These are phyloP conservation scores for Fragilariopsis cylindrus DNA, from an alignment of 108 stramenopile species.

Conservation along the genomic window DNA sequence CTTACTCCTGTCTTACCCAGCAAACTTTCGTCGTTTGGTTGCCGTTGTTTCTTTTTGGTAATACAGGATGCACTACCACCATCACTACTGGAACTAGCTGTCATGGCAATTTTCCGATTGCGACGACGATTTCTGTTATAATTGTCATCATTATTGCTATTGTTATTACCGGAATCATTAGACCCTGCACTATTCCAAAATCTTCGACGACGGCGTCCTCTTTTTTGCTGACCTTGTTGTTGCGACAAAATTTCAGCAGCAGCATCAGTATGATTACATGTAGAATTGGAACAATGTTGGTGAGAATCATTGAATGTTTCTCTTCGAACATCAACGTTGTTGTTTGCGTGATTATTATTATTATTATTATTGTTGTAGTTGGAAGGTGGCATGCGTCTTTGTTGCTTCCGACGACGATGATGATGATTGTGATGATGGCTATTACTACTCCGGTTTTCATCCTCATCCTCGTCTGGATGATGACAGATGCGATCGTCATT, in stretches of 20 bases:
- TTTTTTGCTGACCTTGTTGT: slow-evolving; percentile 15
- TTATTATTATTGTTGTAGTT: neutral
- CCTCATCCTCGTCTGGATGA: too few species aligned
- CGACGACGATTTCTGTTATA: slow-evolving; percentile 18
- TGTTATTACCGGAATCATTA: slow-evolving; percentile 10
- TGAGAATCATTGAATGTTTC: neutral
- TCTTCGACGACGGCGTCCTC: slow-evolving; percentile 31
- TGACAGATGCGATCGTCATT: too few species aligned
- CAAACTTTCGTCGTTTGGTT: slow-evolving; percentile 52
- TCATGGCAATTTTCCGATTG: slow-evolving; percentile 24
- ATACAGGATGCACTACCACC: slow-evolving; percentile 28
- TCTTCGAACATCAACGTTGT: slow-evolving; percentile 8
- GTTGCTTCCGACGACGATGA: slow-evolving; percentile 32
- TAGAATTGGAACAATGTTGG: slow-evolving; percentile 37
- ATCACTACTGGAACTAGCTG: slow-evolving; percentile 26
- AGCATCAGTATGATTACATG: slow-evolving; percentile 31
- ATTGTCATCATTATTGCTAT: slow-evolving; percentile 13
- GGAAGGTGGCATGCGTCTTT: slow-evolving; percentile 27
- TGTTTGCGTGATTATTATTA: slow-evolving; percentile 21
- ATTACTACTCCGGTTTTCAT: too few species aligned
- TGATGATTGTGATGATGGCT: neutral
- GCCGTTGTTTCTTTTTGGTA: slow-evolving; percentile 54
- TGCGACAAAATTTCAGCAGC: slow-evolving; percentile 17
- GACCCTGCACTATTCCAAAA: slow-evolving; percentile 26
- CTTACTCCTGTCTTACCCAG: slow-evolving; percentile 77